These are phyloP conservation scores for Arxiozyma bovina DNA, from an alignment of 1,139 yeast genomes.

Conservation along the genomic window DNA sequence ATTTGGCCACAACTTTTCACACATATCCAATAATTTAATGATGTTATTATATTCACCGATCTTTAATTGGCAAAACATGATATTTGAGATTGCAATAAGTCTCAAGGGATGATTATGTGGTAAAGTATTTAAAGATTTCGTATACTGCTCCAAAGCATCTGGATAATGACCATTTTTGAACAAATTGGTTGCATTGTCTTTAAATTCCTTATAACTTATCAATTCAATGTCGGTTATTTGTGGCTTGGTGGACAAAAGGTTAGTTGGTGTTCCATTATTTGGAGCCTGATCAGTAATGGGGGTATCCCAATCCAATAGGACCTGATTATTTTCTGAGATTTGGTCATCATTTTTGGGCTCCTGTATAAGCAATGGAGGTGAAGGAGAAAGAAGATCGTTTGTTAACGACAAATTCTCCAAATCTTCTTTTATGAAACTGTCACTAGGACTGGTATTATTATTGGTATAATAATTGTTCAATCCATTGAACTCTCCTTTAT, in stretches of 20 bases:
- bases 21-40: conserved; percentile 24
- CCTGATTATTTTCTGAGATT: not conserved
- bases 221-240: not conserved
- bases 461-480: not conserved
- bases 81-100: conserved; percentile 65
- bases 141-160: conserved; percentile 53
- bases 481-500: not conserved
- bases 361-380: not conserved
- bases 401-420: not conserved
- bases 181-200: conserved; percentile 51
- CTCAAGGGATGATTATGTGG: conserved; percentile 61
- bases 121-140: conserved; percentile 50
- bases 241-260: not conserved
- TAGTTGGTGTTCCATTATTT: not conserved
- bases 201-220: conserved; percentile 13
- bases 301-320: not conserved
- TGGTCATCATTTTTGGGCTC: not conserved
- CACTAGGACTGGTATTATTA: not conserved
- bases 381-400: not conserved
- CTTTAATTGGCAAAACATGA: conserved; percentile 61
- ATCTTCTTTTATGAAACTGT: not conserved
- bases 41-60: conserved; percentile 68
- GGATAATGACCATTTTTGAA: conserved; percentile 79
- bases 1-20: not conserved
- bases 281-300: not conserved